Conservation (phyloP, 805 yeast genomes). For the Myxozyma neglecta region DNA sequence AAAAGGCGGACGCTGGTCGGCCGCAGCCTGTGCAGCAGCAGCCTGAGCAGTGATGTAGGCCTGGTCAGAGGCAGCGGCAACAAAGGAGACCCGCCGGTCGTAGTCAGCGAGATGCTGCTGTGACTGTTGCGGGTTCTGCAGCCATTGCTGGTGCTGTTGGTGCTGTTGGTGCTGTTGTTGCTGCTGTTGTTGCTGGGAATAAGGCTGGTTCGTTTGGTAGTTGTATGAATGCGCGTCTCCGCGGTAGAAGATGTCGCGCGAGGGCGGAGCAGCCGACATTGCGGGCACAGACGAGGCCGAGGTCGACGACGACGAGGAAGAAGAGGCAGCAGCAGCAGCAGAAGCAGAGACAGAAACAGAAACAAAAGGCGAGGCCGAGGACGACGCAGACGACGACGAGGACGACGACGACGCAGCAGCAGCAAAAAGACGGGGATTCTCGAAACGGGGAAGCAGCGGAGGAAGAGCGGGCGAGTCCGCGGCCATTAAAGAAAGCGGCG, state of each 20-base stretch:
- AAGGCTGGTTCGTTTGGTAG: background rate
- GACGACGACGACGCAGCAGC: slow-evolving; percentile 3
- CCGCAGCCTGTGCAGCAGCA: background rate
- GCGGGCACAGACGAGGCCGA: background rate
- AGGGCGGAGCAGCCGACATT: background rate
- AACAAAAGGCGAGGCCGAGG: background rate
- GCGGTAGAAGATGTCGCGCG: slow-evolving; percentile 3
- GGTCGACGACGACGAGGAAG: slow-evolving; percentile 3
- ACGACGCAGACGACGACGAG: background rate
- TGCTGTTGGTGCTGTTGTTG: slow-evolving; percentile 5
- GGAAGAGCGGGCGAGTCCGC: slow-evolving; percentile 13
- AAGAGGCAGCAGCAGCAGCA: background rate
- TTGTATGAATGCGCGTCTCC: slow-evolving; percentile 24
- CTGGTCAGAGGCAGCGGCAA: slow-evolving; percentile 1
- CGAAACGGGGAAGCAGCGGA: background rate
- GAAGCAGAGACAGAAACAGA: too few species aligned
- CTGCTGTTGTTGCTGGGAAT: slow-evolving; percentile 5
- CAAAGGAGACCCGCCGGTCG: slow-evolving; percentile 3
- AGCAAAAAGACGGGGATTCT: background rate
- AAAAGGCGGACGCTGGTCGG: slow-evolving; percentile 2
- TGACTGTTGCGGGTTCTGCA: slow-evolving; percentile 25
- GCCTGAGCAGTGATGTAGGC: background rate
- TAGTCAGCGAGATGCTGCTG: slow-evolving; percentile 22
- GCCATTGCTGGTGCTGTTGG: slow-evolving; percentile 7
- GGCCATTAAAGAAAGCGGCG: slow-evolving; percentile 25